These are phyloP conservation scores for Rehmannia glutinosa DNA, from an alignment of 257 asterid species.

Conservation along the genomic window DNA sequence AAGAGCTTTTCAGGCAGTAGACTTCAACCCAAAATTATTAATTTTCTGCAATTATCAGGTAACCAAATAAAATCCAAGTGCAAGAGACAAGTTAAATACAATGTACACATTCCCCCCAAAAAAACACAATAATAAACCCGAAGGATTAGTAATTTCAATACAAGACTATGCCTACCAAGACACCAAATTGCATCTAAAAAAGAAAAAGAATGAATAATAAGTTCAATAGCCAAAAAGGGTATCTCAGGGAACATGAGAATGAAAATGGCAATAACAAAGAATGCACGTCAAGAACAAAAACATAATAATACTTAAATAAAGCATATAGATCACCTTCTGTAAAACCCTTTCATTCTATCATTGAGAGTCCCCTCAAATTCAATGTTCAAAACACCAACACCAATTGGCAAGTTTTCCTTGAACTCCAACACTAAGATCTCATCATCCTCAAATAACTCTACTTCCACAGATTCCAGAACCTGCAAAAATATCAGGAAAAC, in stretches of 20 bases:
- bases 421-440: conserved; percentile 76
- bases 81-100: no score
- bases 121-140: no score
- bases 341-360: conserved; percentile 95
- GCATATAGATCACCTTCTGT: conserved; percentile 55
- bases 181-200: no score
- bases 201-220: not conserved
- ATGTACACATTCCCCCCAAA: no score
- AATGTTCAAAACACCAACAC: conserved; percentile 58
- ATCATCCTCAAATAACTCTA: conserved; percentile 59
- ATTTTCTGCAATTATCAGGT: not conserved
- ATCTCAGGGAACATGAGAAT: not conserved
- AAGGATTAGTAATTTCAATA: not conserved
- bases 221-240: not conserved
- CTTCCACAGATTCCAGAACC: conserved; percentile 49
- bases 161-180: not conserved
- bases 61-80: no score
- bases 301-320: not conserved
- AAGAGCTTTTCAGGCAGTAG: not conserved
- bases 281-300: not conserved
- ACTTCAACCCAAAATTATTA: not conserved
- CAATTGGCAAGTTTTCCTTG: conserved; percentile 62
- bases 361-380: conserved; percentile 77
- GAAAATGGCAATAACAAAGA: not conserved
- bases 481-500: conserved; percentile 12